Evolutionary conservation across 1,284 basidiomycete genomes (phyloP).

Genomic region (Leccinum pallidistipes): DNA sequence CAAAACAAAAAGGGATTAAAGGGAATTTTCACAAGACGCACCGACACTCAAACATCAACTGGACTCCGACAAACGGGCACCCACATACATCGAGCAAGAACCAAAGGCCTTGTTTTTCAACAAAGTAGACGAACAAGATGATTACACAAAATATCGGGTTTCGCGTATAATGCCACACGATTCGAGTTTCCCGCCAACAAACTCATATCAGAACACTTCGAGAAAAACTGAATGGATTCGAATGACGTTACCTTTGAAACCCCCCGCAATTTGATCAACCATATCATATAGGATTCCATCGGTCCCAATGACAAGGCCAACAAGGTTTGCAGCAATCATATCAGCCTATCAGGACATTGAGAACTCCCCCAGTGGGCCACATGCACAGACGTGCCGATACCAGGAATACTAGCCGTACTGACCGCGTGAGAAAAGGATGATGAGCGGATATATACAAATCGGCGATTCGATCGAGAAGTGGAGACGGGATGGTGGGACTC

Average conservation of each 20-base stretch:
- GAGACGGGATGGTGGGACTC: slow-evolving; percentile 51
- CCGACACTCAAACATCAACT: slow-evolving; percentile 96
- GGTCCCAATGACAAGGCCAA: slow-evolving; percentile 92
- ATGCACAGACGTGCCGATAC: slow-evolving; percentile 87
- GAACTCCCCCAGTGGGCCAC: slow-evolving; percentile 65
- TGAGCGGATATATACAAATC: slow-evolving; percentile 1
- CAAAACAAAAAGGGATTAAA: slow-evolving; percentile 6
- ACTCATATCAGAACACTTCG: not conserved
- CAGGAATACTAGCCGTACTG: slow-evolving; percentile 71
- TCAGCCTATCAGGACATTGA: slow-evolving; percentile 71
- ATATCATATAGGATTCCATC: slow-evolving; percentile 78
- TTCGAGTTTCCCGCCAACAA: not conserved
- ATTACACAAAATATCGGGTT: not conserved
- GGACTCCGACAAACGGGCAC: slow-evolving; percentile 81
- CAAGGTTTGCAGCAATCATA: slow-evolving; percentile 93
- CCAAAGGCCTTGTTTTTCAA: slow-evolving; percentile 44
- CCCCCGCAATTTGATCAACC: slow-evolving; percentile 62
- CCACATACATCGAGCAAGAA: slow-evolving; percentile 67
- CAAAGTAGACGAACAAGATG: not conserved
- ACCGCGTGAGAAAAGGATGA: slow-evolving; percentile 7
- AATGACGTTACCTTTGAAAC: slow-evolving; percentile 54
- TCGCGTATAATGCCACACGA: not conserved
- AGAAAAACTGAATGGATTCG: not conserved
- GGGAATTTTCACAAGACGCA: slow-evolving; percentile 30
- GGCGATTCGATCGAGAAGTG: slow-evolving; percentile 5